Evolutionary conservation across 2,329 filamentous ascomycete genomes (phyloP).

Genomic region (Alternaria sp.): DNA sequence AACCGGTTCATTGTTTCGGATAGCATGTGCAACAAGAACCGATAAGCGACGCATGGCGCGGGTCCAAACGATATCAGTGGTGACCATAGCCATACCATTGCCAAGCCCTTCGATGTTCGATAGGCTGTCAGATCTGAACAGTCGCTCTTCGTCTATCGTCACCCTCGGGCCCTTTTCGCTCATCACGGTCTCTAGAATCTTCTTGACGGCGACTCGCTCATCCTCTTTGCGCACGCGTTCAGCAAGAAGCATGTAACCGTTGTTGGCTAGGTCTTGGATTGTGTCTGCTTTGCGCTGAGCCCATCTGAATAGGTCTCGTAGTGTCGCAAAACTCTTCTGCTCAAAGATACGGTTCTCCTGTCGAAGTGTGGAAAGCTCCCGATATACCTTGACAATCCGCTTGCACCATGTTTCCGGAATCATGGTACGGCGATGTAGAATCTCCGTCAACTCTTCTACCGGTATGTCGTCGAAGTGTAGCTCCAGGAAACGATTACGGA

Average conservation of each 20-base stretch:
- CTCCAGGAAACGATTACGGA: conserved; percentile 95
- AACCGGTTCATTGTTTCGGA: conserved; percentile 91
- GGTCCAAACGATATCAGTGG: conserved; percentile 79
- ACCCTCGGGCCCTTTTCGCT: conserved; percentile 65
- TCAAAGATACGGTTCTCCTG: conserved; percentile 94
- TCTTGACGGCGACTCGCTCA: conserved; percentile 83
- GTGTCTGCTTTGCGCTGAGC: conserved; percentile 83
- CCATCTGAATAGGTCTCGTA: conserved; percentile 96
- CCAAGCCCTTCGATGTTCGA: conserved; percentile 46
- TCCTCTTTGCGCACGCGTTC: conserved; percentile 92
- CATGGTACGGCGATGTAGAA: conserved; percentile 85
- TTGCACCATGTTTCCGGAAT: conserved; percentile 91
- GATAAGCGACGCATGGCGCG: conserved; percentile 91
- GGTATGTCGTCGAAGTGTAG: conserved; percentile 98
- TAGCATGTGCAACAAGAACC: conserved; percentile 82
- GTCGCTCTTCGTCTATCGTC: conserved; percentile 71
- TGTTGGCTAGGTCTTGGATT: conserved; percentile 84
- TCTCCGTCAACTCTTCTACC: conserved; percentile 89
- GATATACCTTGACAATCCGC: conserved; percentile 91
- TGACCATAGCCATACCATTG: conserved; percentile 23
- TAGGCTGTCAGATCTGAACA: conserved; percentile 66
- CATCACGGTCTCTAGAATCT: conserved; percentile 88
- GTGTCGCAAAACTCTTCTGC: conserved; percentile 95
- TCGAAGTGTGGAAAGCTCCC: conserved; percentile 84
- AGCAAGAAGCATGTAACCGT: conserved; percentile 95